These are phyloP conservation scores for Fusarium keratoplasticum DNA, from an alignment of 2,329 filamentous ascomycete genomes.

Conservation along the genomic window DNA sequence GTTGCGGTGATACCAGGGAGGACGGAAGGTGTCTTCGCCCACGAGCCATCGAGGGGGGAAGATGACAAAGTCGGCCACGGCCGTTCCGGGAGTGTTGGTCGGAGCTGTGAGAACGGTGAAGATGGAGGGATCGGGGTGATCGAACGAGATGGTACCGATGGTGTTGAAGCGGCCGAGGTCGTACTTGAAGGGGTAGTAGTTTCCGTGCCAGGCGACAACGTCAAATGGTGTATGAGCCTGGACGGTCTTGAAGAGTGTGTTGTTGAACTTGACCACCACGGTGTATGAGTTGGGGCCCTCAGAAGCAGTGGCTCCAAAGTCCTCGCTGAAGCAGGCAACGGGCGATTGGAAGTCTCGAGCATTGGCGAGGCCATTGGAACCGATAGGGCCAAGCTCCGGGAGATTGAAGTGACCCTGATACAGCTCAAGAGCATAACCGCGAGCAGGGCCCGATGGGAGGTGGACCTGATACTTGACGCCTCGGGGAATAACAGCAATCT, in stretches of 20 bases:
- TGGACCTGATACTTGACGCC: conserved; percentile 79
- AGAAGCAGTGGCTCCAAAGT: conserved; percentile 55
- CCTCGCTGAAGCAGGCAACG: conserved; percentile 76
- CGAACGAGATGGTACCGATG: conserved; percentile 78
- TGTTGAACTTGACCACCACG: conserved; percentile 74
- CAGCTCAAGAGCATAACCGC: conserved; percentile 81
- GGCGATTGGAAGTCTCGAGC: conserved; percentile 81
- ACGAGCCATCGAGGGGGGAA: conserved; percentile 80
- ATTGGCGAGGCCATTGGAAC: conserved; percentile 80
- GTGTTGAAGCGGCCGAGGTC: conserved; percentile 82
- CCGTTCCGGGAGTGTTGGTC: conserved; percentile 70
- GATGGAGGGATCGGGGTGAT: conserved; percentile 83
- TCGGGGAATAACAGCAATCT: conserved; percentile 81
- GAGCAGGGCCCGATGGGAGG: conserved; percentile 69
- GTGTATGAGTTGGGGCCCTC: conserved; percentile 55
- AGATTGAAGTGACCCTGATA: conserved; percentile 79
- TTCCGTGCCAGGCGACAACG: conserved; percentile 84
- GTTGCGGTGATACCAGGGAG: conserved; percentile 79
- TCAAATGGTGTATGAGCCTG: conserved; percentile 82
- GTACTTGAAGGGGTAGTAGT: conserved; percentile 85
- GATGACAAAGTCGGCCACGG: conserved; percentile 78
- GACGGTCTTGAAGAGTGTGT: conserved; percentile 71
- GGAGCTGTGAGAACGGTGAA: conserved; percentile 78
- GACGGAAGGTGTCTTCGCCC: conserved; percentile 75
- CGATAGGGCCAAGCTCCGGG: conserved; percentile 79